Base-by-base conservation (phyloP, 306 rosid species). In the Luffa acutangula region DNA sequence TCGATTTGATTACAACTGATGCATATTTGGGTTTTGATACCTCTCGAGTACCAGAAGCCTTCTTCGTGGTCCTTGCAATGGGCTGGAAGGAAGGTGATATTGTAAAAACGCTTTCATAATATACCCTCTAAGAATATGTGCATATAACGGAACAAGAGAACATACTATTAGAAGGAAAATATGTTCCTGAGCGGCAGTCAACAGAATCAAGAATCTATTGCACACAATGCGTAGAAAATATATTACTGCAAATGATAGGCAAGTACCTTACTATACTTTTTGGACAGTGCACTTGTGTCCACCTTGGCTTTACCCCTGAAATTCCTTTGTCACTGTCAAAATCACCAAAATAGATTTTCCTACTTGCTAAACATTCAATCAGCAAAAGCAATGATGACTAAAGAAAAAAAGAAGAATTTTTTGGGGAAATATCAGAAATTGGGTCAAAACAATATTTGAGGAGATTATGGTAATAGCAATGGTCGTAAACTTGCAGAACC, bases 221-320 rank as follows among this genome's bases (percentile, higher is more conserved):
- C 11, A n/a, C 52, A 69, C 15, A 9, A n/a, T 41, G 4, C 36
- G 1, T 6, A 33, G 15, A 74, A 75, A 51, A 33, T 9, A 34
- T 75, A 49, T 49, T 31, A 64, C 62, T 52, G 64, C 4, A 76
- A 76, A 78, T 12, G 66, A 60, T 45, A 60, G 25, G 42, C 48
- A 80, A 89, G 60, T 86, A 94, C 97, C 90, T 83, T 88, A 76
- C 63, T 54, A 82, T 89, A 84, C 81, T 87, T 89, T 80, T 89
- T 84, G 37, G 87, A 81, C 82, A 88, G 63, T 67, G 86, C 69
- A 45, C 37, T 72, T 79, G 83, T 76, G 81, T 83, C 83, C 63
- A 82, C 80, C 31, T 81, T 85, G 79, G 85, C 72, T 81, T 80
- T 85, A 83, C 80, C 86, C 94, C 95, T 94, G 88, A 64, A 71